A percentile compares a stretch with the other conserved stretches of the same genome.
Evolutionary conservation across 1,284 basidiomycete species (phyloP).

Genomic region (Bjerkandera adusta): DNA sequence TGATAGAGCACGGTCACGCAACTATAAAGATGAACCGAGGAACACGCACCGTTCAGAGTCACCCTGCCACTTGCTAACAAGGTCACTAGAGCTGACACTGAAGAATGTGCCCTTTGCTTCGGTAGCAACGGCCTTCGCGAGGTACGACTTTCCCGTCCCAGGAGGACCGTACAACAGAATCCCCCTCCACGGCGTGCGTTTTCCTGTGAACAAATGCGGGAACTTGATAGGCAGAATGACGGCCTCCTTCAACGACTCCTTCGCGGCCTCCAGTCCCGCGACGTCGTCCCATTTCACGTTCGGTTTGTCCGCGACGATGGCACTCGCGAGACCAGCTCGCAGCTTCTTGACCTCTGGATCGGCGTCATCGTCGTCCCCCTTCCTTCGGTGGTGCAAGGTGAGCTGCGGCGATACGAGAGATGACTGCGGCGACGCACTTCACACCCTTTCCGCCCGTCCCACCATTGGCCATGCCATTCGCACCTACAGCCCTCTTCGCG

Average conservation of each 20-base stretch:
- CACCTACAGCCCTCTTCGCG: constrained; percentile 75
- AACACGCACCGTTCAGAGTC: constrained; percentile 86
- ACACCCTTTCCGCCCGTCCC: constrained; percentile 64
- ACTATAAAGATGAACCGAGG: not conserved
- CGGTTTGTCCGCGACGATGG: constrained; percentile 92
- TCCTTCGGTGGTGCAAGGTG: constrained; percentile 36
- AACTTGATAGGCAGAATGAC: constrained; percentile 99
- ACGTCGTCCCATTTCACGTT: constrained; percentile 99
- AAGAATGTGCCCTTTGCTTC: constrained; percentile 99
- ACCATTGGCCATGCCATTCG: constrained; percentile 65
- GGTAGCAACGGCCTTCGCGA: constrained; percentile 98
- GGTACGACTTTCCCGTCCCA: constrained; percentile 92
- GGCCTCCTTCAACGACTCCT: constrained; percentile 96
- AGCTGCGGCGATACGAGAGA: not conserved
- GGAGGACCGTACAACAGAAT: constrained; percentile 97
- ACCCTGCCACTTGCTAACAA: constrained; percentile 99
- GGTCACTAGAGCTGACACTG: constrained; percentile 91
- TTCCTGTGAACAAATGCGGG: constrained; percentile 97
- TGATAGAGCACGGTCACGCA: constrained; percentile 10
- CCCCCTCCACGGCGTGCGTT: constrained; percentile 95
- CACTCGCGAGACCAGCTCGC: constrained; percentile 82
- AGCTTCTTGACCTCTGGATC: constrained; percentile 97
- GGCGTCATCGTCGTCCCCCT: constrained; percentile 72
- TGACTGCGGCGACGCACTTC: constrained; percentile 46
- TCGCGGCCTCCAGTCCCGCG: constrained; percentile 91